A percentile compares a stretch with the other conserved stretches of the same genome.
Evolutionary conservation across 208 protist genomes (phyloP).

Genomic region (Crithidia acanthocephali): DNA sequence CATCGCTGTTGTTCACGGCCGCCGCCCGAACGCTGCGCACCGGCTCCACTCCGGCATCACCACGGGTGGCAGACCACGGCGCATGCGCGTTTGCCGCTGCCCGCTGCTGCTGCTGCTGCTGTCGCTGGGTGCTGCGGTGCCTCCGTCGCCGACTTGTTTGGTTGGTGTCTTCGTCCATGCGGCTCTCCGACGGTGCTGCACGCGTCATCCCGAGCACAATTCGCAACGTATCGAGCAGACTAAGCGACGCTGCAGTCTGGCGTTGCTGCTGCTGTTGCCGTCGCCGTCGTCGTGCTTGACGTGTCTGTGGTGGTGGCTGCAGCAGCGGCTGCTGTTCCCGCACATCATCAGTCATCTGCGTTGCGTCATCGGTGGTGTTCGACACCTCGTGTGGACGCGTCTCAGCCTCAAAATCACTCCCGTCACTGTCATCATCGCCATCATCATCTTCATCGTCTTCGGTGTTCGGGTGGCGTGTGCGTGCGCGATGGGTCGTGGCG

Average conservation of each 20-base stretch:
- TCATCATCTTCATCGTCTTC: background rate
- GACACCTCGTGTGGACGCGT: background rate
- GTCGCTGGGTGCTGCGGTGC: no score
- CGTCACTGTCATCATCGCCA: no score
- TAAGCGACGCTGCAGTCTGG: background rate
- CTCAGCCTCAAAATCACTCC: no score
- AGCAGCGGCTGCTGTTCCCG: slow-evolving; percentile 7
- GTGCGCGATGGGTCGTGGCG: background rate
- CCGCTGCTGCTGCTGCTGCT: no score
- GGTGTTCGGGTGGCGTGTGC: background rate
- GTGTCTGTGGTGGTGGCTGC: background rate
- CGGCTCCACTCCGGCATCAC: no score
- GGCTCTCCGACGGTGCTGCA: background rate
- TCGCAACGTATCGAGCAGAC: slow-evolving; percentile 4
- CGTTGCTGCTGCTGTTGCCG: background rate
- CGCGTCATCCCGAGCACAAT: slow-evolving; percentile 2
- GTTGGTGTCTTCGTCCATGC: background rate
- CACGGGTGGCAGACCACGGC: no score
- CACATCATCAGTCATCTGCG: background rate
- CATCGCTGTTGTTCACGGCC: no score
- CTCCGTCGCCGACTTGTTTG: no score
- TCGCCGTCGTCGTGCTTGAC: background rate
- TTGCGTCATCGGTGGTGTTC: background rate
- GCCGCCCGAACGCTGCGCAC: no score
- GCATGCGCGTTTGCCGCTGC: no score